Evolutionary conservation across 768 basidiomycete species (phyloP), one percentile per base, ranked within the genome.

Genomic region (Pholiota molesta): DNA sequence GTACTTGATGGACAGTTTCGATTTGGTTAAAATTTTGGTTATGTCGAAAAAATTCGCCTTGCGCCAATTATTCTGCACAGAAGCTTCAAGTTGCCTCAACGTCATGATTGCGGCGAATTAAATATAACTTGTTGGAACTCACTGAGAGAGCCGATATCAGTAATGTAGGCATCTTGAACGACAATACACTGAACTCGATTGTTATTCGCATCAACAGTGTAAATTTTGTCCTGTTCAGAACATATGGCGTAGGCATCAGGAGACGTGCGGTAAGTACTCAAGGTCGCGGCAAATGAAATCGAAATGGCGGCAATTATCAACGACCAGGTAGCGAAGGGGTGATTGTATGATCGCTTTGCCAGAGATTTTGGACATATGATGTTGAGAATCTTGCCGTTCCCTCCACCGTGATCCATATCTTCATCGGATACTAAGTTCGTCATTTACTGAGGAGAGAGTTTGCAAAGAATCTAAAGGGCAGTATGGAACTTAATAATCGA

Each of bases 161-260:
- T 69, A 62, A 93, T 86, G 59, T 73, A 69, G 39, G 77, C 72
- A 28, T 78, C 78, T 40, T 82, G 71, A 19, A 92, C 77, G 21
- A 90, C 81, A 39, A 93, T 78, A 65, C 91, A 92, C 67, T 92
- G 84, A 5, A 79, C 83, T 59, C 73, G 78, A 4, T 81, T 73
- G 62, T 83, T 80, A 31, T 71, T 59, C 6, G 74, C 71, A 69
- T 92, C 88, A n/a, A 91, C 88, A 17, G 87, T 89, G 67, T 91
- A 91, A 53, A 93, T 81, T 31, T 75, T 73, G 53, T 78, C 66
- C 19, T 81, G 74, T 53, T 69, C 78, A 29, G 90, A 85, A 72
- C 90, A 91, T n/a, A 92, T 65, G 1, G 84, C 87, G 68, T 90
- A 91, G 5, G 75, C 59, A 4, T 58, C 47, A 13, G 63, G 44